A percentile compares a stretch with the other conserved stretches of the same genome.
Evolutionary conservation across 2,329 filamentous ascomycete species (phyloP).

Genomic region (Ophiostoma quercus): DNA sequence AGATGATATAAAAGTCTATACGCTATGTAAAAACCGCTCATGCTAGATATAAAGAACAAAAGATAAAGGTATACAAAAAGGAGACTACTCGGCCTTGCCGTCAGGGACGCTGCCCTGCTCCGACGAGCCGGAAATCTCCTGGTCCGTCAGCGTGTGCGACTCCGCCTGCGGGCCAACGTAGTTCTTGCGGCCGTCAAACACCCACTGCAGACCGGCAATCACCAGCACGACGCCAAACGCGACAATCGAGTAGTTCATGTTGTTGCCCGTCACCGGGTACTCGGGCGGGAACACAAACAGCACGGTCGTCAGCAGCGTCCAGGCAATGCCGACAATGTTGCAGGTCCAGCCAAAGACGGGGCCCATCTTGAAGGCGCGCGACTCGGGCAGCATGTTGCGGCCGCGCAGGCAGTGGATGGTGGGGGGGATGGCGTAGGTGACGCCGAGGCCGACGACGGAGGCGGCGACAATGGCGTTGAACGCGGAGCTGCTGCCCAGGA

Average conservation of each 20-base stretch:
- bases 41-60: background rate
- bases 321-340: slow-evolving; percentile 51
- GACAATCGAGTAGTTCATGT: slow-evolving; percentile 59
- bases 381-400: slow-evolving; percentile 57
- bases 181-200: slow-evolving; percentile 46
- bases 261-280: slow-evolving; percentile 57
- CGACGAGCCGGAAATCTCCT: background rate
- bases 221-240: slow-evolving; percentile 46
- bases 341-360: slow-evolving; percentile 36
- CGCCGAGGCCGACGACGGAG: slow-evolving; percentile 51
- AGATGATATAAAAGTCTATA: background rate
- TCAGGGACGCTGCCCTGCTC: background rate
- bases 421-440: slow-evolving; percentile 71
- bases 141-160: slow-evolving; percentile 13
- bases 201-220: slow-evolving; percentile 42
- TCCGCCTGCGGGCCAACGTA: slow-evolving; percentile 37
- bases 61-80: background rate
- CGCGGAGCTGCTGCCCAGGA: slow-evolving; percentile 61
- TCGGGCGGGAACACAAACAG: slow-evolving; percentile 70
- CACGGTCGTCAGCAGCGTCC: slow-evolving; percentile 65
- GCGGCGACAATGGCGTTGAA: slow-evolving; percentile 48
- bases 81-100: background rate
- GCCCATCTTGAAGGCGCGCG: slow-evolving; percentile 35
- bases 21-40: background rate
- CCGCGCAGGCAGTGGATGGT: slow-evolving; percentile 63